phyloP scores from a whole-genome alignment of 2,329 filamentous ascomycete species.

The Ceratocystis eucalypticola region DNA sequence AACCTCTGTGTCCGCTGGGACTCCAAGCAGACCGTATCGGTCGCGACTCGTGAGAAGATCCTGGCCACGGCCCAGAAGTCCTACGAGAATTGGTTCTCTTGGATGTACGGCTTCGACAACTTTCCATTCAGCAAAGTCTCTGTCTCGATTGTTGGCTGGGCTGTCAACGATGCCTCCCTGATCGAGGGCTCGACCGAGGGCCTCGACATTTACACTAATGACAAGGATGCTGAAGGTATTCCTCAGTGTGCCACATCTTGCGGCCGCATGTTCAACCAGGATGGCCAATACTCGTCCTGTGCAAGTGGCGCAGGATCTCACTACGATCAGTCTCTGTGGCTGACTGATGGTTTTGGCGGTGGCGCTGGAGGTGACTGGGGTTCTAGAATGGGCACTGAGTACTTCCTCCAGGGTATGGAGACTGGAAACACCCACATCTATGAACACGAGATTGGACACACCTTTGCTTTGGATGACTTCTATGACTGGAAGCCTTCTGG shows the following conservation, averaged over 20 bases:
- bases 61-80: conserved; percentile 26
- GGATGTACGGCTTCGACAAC: conserved; percentile 32
- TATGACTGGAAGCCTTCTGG: conserved; percentile 34
- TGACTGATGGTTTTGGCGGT: conserved; percentile 33
- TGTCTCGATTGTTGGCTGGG: conserved; percentile 32
- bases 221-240: conserved; percentile 27
- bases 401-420: conserved; percentile 30
- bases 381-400: conserved; percentile 32
- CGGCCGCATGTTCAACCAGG: conserved; percentile 34
- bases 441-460: conserved; percentile 35
- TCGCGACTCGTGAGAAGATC: conserved; percentile 29
- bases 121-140: conserved; percentile 32
- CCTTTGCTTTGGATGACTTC: conserved; percentile 32
- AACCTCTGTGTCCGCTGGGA: conserved; percentile 35
- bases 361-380: conserved; percentile 36
- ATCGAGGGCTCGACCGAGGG: conserved; percentile 29
- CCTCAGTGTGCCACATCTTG: conserved; percentile 32
- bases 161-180: conserved; percentile 28
- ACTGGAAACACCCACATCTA: conserved; percentile 32
- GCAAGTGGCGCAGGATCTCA: conserved; percentile 28
- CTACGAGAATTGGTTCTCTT: conserved; percentile 32
- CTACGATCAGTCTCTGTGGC: conserved; percentile 36
- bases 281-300: conserved; percentile 31
- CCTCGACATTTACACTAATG: conserved; percentile 32
- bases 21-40: conserved; percentile 27